Evolutionary conservation across 108 stramenopile species (phyloP).

Genomic region (Aurantiochytrium sp.): DNA sequence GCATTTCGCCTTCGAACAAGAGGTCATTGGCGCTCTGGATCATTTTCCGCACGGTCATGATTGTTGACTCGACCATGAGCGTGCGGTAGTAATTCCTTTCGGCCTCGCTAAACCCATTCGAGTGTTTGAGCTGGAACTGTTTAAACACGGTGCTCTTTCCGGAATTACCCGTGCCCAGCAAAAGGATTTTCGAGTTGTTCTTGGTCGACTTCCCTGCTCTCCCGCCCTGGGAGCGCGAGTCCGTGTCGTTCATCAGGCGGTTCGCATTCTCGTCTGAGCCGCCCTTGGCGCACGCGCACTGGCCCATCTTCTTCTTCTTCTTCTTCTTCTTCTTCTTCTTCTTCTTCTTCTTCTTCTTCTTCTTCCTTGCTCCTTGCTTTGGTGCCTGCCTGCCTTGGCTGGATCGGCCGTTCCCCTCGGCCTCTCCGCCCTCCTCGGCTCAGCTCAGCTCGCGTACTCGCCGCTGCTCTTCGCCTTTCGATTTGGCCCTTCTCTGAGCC

Average conservation of each 20-base stretch:
- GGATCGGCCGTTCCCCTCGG: no score
- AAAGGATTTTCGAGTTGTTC: slow-evolving; percentile 48
- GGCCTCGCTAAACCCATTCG: not conserved
- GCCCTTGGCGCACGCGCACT: not conserved
- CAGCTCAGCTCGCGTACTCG: no score
- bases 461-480: no score
- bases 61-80: not conserved
- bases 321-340: no score
- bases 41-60: slow-evolving; percentile 1
- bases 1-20: not conserved
- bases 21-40: slow-evolving; percentile 1
- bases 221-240: not conserved
- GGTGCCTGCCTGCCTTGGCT: no score
- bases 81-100: not conserved
- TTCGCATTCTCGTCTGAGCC: not conserved
- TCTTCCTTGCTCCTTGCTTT: no score
- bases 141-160: slow-evolving; percentile 52
- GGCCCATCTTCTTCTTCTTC: not conserved
- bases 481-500: no score
- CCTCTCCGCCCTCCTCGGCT: no score
- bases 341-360: no score
- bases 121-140: not conserved
- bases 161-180: slow-evolving; percentile 54
- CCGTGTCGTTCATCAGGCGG: not conserved
- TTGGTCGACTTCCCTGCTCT: slow-evolving; percentile 1